A percentile compares a stretch with the other conserved stretches of the same genome.
phyloP scores from a whole-genome alignment of 768 basidiomycete genomes.

The Leccinum subtestaceum region DNA sequence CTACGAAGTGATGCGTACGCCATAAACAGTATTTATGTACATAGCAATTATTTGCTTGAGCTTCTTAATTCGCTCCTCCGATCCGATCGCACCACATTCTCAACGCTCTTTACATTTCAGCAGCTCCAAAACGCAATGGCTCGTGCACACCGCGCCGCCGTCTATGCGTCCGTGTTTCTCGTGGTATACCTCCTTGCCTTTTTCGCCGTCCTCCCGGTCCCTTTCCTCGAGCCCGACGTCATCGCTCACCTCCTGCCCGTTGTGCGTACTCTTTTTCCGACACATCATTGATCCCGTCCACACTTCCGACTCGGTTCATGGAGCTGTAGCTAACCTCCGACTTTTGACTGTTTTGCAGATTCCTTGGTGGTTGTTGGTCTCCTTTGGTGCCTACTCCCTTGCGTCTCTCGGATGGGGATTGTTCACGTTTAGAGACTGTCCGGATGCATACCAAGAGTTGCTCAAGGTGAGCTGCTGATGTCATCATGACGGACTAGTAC shows the following conservation, averaged over 20 bases:
- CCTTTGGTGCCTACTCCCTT: constrained; percentile 77
- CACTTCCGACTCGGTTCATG: neutral
- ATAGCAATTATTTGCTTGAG: too few species aligned
- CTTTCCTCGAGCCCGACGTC: constrained; percentile 11
- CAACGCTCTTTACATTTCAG: neutral
- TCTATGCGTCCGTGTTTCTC: constrained; percentile 41
- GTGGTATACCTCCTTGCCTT: constrained; percentile 51
- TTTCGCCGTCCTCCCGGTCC: constrained; percentile 15
- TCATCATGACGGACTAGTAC: neutral
- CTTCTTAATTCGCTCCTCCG: too few species aligned
- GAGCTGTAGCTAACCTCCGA: neutral
- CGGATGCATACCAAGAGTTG: constrained; percentile 74
- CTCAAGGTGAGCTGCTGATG: constrained; percentile 40
- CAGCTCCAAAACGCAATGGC: constrained; percentile 43
- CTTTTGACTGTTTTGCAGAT: constrained; percentile 39
- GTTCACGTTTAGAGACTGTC: constrained; percentile 71
- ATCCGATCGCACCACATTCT: neutral
- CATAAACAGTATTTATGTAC: too few species aligned
- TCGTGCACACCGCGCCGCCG: constrained; percentile 54
- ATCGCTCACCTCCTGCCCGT: constrained; percentile 12
- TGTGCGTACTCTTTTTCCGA: constrained; percentile 7
- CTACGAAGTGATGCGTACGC: too few species aligned
- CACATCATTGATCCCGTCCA: neutral
- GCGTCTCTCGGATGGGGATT: constrained; percentile 76
- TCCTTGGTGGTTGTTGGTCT: constrained; percentile 80